phyloP scores from a whole-genome alignment of 371 early-diverging fungal species.

The Lichtheimia corymbifera region DNA sequence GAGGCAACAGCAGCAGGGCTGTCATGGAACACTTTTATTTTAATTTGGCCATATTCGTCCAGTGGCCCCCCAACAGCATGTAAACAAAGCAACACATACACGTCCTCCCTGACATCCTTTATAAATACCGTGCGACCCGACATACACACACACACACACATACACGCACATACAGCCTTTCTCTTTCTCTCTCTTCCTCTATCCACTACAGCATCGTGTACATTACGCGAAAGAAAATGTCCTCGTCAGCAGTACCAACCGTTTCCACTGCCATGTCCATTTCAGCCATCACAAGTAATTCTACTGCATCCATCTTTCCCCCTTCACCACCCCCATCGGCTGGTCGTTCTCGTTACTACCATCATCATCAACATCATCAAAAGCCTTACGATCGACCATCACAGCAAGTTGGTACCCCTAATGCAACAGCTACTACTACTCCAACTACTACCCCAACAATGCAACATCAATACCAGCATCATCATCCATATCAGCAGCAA shows the following conservation, averaged over 20 bases:
- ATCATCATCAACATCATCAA: conserved; percentile 5
- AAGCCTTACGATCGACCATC: no score
- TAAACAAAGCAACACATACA: no score
- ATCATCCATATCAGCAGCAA: conserved; percentile 14
- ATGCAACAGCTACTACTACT: no score
- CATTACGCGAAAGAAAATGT: not conserved
- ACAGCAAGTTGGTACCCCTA: no score
- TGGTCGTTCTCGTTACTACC: conserved; percentile 21
- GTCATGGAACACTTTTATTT: conserved; percentile 6
- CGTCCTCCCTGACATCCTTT: no score
- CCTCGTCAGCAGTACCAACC: not conserved
- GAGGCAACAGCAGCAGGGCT: not conserved
- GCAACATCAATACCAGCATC: not conserved
- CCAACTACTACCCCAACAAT: no score
- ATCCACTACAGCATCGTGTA: not conserved
- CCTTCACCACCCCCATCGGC: conserved; percentile 23
- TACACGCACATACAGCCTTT: not conserved
- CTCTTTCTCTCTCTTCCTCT: not conserved
- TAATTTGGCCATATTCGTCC: conserved; percentile 5
- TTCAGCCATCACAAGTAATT: conserved; percentile 30
- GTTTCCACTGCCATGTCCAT: conserved; percentile 32
- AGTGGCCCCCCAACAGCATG: not conserved
- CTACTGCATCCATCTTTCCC: conserved; percentile 20
- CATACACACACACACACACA: no score
- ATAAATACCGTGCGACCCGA: no score